Conservation (phyloP, 306 rosid species). For the Prunus fruticosa region DNA sequence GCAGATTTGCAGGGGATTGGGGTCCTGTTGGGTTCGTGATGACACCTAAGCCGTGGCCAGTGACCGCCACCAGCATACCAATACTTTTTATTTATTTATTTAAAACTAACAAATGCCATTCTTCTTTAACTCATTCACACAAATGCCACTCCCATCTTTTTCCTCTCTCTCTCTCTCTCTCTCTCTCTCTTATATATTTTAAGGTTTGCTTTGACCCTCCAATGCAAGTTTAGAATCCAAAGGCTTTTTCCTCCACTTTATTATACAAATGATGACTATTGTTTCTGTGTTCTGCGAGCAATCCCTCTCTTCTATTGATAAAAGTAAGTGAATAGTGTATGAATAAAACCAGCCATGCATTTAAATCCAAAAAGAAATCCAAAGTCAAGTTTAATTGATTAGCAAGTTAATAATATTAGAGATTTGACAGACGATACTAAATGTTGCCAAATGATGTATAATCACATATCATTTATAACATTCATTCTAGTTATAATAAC, state of each 20-base stretch:
- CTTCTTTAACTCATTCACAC: slow-evolving; percentile 8
- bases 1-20: neutral
- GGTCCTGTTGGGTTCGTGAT: slow-evolving; percentile 26
- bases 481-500: too few relatives aligned
- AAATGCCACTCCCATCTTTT: neutral
- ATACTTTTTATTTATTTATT: too few relatives aligned
- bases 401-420: neutral
- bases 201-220: neutral
- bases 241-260: neutral
- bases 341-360: too few relatives aligned
- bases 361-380: too few relatives aligned
- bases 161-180: too few relatives aligned
- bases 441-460: neutral
- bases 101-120: neutral
- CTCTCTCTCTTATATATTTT: neutral
- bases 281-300: neutral
- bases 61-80: slow-evolving; percentile 1
- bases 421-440: neutral
- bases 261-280: neutral
- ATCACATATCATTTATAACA: neutral
- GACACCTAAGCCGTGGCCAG: slow-evolving; percentile 17
- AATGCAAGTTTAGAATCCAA: neutral
- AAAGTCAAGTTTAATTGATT: too few relatives aligned
- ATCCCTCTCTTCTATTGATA: too few relatives aligned
- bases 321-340: too few relatives aligned